Evolutionary conservation across 176 grass and related monocot genomes (phyloP), one percentile per base, ranked within the genome.

Genomic region (Triticum monococcum): DNA sequence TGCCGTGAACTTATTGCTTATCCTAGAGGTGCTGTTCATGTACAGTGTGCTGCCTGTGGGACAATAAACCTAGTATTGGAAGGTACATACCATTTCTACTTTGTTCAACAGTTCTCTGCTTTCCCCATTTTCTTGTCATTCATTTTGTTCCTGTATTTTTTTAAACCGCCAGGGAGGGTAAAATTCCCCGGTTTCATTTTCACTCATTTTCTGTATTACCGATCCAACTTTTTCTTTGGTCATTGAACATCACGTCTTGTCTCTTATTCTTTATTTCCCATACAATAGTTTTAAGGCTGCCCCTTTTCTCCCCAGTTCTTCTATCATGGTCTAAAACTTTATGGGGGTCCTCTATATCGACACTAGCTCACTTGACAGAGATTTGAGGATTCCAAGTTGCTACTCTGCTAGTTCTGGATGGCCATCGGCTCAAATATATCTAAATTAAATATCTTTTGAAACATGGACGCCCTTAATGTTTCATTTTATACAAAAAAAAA

Each of bases 51-150:
- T 45, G 83, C 83, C 84, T 98, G 95, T 87, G 81, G 28, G 79
- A 93, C 89, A 90, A 80, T 93, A 84, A 98, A 93, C 82, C 87
- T 95, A 85, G 93, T 95, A 69, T 56, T 98, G 85, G 87, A 98
- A 93, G 95, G 93, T 98, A 52, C 5, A 18, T 57, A 60, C 52
- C n/a, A 66, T 76, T 81, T 88, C 63, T 81, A 12, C 2, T 66
- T 38, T 72, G 77, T 66, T 67, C 32, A 81, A 64, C n/a, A 20
- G 46, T 46, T 4, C 40, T n/a, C 23, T n/a, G 10, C 13, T 77
- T 67, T 40, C 25, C 69, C 33, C 64, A 72, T 78, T 77, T 24
- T 74, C 13, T 76, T 85, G 9, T n/a, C 36, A 33, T 81, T 31
- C 45, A 17, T 81, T 84, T 36, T 85, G 32, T 84, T 66, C 73